Evolutionary conservation across 1,284 basidiomycete genomes (phyloP), one percentile per base, ranked within the genome.

Genomic region (Sphaerobolus stellatus): DNA sequence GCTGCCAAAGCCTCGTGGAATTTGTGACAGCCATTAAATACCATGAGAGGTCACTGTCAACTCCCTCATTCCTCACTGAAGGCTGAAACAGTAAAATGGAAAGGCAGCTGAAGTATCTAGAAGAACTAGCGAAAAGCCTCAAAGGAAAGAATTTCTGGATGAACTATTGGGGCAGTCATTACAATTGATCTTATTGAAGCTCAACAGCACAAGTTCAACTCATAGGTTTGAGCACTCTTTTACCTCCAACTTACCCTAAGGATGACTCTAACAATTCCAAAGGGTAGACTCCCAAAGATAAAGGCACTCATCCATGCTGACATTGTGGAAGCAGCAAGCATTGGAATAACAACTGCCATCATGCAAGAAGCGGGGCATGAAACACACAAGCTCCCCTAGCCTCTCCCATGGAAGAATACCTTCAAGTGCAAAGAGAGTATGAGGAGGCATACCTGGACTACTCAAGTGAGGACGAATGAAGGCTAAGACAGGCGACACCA

Each of bases 271-370:
- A 30, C 36, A 41, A 62, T 8, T 61, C 63, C 0, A 62, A 59
- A 41, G 52, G 40, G 57, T 59, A 56, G 22, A 71, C 70, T 2
- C 70, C 70, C 0, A 58, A 62, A 41, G 45, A 59, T 1, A 64
- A 57, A 44, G 56, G 58, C 43, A 62, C 61, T 11, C 30, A 62
- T 9, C 63, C 63, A 20, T 66, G 65, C 48, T 30, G 58, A 16
- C 62, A 66, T 45, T 66, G 65, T 28, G 63, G 64, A 2, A 62
- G 61, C 25, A 45, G 43, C 5, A 64, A 59, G 11, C 65, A 66
- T 40, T 65, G 64, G 64, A 61, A 66, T 33, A 48, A 56, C 34
- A 61, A 66, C n/a, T 66, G 64, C 50, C 62, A 59, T 34, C 54
- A 68, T 47, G 50, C 55, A 1, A 52, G 22, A 20, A 52, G 64